Evolutionary conservation across 805 yeast species (phyloP), one percentile per base, ranked within the genome.

Genomic region (Debaryomyces prosopidis): DNA sequence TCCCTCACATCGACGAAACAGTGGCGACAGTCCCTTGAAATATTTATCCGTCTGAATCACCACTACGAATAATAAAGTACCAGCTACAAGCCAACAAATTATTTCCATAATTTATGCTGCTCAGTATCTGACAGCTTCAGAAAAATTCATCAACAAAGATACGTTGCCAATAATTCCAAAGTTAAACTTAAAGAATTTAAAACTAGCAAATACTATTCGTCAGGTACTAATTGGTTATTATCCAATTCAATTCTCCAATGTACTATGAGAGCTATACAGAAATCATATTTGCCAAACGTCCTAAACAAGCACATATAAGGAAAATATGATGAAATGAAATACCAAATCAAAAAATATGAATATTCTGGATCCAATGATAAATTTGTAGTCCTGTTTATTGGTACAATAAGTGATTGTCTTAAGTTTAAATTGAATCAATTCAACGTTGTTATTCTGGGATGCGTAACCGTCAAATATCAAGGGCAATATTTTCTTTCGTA

Each of bases 241-340:
- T 50, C 51, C 3, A 51, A 57, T 18, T 62, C 59, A 4, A 57
- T 37, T 42, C 84, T 62, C 96, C 96, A 89, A 39, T 76, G 72
- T 45, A 85, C 84, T 0, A 83, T 81, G 12, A 87, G 72, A 5
- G 91, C 88, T 1, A 86, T 82, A 87, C 70, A 0, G 92, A 85
- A 35, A 82, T 75, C 74, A 87, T 77, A 53, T 87, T 87, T 5
- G 92, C 83, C 20, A 89, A 54, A 0, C 96, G 96, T 0, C 94
- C 95, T 31, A 84, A 55, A 53, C 92, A 86, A n/a, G 50, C 50
- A 12, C 11, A 30, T 30, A n/a, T n/a, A n/a, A n/a, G n/a, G n/a
- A n/a, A n/a, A n/a, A n/a, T n/a, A n/a, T n/a, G n/a, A n/a, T n/a
- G n/a, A n/a, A n/a, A n/a, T n/a, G n/a, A n/a, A n/a, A n/a, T n/a